phyloP scores from a whole-genome alignment of 2,329 filamentous ascomycete genomes.

The Fusarium staphyleae region DNA sequence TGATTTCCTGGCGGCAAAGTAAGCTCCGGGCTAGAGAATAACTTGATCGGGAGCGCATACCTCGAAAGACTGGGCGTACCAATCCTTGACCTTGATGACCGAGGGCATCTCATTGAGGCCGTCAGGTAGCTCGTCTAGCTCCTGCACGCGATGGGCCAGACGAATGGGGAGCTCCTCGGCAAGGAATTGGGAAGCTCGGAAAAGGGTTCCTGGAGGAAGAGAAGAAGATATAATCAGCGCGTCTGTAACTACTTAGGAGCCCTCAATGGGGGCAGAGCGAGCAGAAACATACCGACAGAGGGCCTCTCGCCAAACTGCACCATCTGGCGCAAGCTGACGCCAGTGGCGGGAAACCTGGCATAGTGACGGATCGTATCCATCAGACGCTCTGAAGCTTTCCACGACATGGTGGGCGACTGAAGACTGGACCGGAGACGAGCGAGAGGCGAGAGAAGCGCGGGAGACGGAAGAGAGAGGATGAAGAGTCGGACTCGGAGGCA shows the following conservation, averaged over 20 bases:
- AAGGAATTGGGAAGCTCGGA: conserved; percentile 96
- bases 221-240: conserved; percentile 17
- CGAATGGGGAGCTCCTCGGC: conserved; percentile 98
- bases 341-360: conserved; percentile 94
- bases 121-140: conserved; percentile 90
- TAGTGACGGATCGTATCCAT: conserved; percentile 98
- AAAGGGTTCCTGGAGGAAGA: conserved; percentile 76
- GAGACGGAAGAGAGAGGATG: conserved; percentile 9
- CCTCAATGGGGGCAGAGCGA: conserved; percentile 87
- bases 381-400: conserved; percentile 88
- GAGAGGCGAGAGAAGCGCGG: conserved; percentile 7
- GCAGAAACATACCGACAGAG: conserved; percentile 80
- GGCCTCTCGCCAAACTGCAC: conserved; percentile 97
- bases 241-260: conserved; percentile 68
- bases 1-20: conserved; percentile 76
- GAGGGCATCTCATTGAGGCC: conserved; percentile 98
- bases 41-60: conserved; percentile 55
- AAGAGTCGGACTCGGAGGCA: conserved; percentile 35
- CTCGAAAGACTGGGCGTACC: conserved; percentile 99
- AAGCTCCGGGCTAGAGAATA: conserved; percentile 1
- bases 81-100: conserved; percentile 92
- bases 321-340: conserved; percentile 97
- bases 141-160: conserved; percentile 93
- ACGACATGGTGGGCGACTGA: conserved; percentile 72
- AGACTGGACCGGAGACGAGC: conserved; percentile 17